Evolutionary conservation across 495 filamentous ascomycete genomes (phyloP), one percentile per base, ranked within the genome.

Genomic region (Neurospora pannonica): DNA sequence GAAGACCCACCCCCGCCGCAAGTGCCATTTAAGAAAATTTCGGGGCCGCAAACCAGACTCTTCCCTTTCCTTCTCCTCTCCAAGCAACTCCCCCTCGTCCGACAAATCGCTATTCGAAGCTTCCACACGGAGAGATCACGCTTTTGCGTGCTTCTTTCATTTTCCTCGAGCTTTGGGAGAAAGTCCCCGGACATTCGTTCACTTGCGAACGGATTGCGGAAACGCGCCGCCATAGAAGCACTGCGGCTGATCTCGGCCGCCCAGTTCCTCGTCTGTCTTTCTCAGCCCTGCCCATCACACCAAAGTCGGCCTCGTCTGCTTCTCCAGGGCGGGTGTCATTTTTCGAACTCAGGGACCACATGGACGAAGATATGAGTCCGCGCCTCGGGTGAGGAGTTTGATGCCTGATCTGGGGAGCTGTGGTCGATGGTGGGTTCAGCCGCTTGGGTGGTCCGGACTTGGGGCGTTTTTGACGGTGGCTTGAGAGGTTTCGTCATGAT

Each of bases 151-250:
- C 76, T 82, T 82, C 84, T 80, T 82, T 74, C 77, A 75, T 79
- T 72, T 72, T 37, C 38, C 39, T 67, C 36, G 71, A 80, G 94
- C 94, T 97, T 97, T 93, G 94, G 96, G 95, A 96, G 94, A 99
- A 99, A 99, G 96, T 99, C 96, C 96, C 95, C 96, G 95, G 96
- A 98, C 94, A 92, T 76, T 89, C 88, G 88, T 89, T 85, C 85
- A 84, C 77, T 42, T 72, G 31, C 38, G 13, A 72, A 38, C 78
- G 84, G 80, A 87, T 79, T 87, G 93, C 93, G 93, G 92, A 97
- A 97, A 97, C 93, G 93, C 93, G 92, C 93, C 94, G 93, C 94
- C 94, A 96, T 93, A 97, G 90, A 97, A 97, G 94, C 93, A 97
- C 90, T 83, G 90, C 89, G 89, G 85, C 84, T 86, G 79, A 87